These are phyloP conservation scores for Schwanniomyces yamadae DNA, from an alignment of 805 yeast species.

Conservation along the genomic window DNA sequence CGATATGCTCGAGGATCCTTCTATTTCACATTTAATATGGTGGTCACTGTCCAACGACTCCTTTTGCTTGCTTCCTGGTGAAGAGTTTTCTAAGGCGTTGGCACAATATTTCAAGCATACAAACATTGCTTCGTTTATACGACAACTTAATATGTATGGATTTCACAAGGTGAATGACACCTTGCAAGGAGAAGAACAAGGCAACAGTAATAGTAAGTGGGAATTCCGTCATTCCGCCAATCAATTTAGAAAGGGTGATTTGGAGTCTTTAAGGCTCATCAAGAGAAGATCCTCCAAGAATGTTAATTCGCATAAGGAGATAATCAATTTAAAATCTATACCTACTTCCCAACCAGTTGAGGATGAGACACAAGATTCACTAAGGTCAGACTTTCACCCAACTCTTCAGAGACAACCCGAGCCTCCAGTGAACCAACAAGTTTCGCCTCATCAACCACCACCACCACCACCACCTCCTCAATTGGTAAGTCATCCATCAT, in stretches of 20 bases:
- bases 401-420: constrained; percentile 4
- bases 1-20: constrained; percentile 81
- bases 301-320: constrained; percentile 36
- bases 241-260: constrained; percentile 76
- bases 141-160: constrained; percentile 47
- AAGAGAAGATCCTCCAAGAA: constrained; percentile 66
- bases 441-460: constrained; percentile 1
- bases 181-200: constrained; percentile 25
- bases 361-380: background rate
- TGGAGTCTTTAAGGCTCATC: constrained; percentile 68
- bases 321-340: constrained; percentile 33
- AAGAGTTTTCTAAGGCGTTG: constrained; percentile 77
- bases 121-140: constrained; percentile 42
- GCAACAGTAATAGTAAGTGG: constrained; percentile 46
- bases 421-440: background rate
- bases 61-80: constrained; percentile 80
- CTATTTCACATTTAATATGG: constrained; percentile 74
- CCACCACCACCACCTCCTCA: constrained; percentile 13
- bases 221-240: constrained; percentile 86
- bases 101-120: constrained; percentile 51
- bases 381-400: constrained; percentile 2
- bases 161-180: constrained; percentile 45
- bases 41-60: constrained; percentile 75
- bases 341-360: constrained; percentile 13
- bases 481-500: constrained; percentile 11